A percentile compares a stretch with the other conserved stretches of the same genome.
phyloP scores from a whole-genome alignment of 73 alveolate genomes.

The Effrenium voratum region DNA sequence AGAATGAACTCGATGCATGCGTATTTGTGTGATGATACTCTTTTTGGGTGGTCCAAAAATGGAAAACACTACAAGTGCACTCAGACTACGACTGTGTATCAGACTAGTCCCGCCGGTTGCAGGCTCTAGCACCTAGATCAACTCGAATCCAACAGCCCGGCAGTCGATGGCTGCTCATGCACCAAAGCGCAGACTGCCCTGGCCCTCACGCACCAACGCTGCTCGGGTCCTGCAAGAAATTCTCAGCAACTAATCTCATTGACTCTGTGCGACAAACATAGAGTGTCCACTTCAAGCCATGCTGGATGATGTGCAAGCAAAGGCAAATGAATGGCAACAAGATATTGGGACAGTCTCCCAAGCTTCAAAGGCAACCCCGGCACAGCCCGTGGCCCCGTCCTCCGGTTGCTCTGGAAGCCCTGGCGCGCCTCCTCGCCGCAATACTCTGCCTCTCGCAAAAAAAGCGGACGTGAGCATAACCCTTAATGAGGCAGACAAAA shows the following conservation, averaged over 20 bases:
- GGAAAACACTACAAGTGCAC: too few relatives aligned
- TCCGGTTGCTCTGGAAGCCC: conserved; percentile 45
- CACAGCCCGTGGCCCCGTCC: background rate
- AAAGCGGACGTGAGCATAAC: too few relatives aligned
- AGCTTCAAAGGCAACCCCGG: background rate
- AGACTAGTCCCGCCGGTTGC: too few relatives aligned
- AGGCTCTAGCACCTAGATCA: too few relatives aligned
- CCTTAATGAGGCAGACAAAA: too few relatives aligned
- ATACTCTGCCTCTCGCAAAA: conserved; percentile 48
- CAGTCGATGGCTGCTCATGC: too few relatives aligned
- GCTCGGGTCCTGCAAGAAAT: conserved; percentile 38
- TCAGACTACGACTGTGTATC: too few relatives aligned
- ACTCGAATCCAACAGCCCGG: too few relatives aligned
- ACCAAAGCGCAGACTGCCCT: conserved; percentile 55
- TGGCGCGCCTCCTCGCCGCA: conserved; percentile 56
- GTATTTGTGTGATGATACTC: too few relatives aligned
- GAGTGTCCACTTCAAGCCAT: background rate
- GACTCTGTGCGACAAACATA: background rate
- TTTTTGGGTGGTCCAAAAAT: too few relatives aligned
- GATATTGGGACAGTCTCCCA: background rate
- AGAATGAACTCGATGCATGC: too few relatives aligned
- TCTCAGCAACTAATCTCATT: background rate
- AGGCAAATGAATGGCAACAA: background rate
- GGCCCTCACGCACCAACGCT: conserved; percentile 65
- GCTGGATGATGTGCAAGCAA: background rate